Evolutionary conservation across 192 early-diverging fungal species (phyloP).

Genomic region (Thamnidium elegans): DNA sequence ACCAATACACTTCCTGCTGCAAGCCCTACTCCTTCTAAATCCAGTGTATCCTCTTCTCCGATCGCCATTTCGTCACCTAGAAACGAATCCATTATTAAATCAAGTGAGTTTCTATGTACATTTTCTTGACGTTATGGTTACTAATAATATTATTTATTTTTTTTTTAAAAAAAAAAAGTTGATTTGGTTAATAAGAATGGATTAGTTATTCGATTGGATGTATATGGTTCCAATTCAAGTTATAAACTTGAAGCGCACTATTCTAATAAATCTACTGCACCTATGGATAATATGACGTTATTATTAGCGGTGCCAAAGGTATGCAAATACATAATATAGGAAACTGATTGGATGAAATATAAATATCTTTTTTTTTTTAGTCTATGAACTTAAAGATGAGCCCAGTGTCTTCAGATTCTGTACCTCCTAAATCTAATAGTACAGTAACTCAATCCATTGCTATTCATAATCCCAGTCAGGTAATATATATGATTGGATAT

Average conservation of each 20-base stretch:
- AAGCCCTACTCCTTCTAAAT: not conserved
- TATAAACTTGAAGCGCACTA: conserved; percentile 39
- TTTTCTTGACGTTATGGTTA: too few species aligned
- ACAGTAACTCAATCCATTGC: conserved; percentile 38
- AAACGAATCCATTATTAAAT: too few species aligned
- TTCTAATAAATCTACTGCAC: conserved; percentile 42
- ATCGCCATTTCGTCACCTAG: too few species aligned
- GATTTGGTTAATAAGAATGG: conserved; percentile 41
- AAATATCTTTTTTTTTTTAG: too few species aligned
- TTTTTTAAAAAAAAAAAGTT: too few species aligned
- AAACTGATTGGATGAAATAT: too few species aligned
- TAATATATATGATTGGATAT: too few species aligned
- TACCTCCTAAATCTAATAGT: conserved; percentile 35
- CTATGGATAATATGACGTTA: conserved; percentile 40
- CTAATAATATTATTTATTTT: too few species aligned
- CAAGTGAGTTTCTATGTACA: not conserved
- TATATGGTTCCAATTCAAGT: conserved; percentile 5
- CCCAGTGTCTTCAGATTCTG: conserved; percentile 35
- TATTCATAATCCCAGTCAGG: conserved; percentile 26
- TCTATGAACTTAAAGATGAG: conserved; percentile 25
- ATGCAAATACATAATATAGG: too few species aligned
- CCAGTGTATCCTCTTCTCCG: not conserved
- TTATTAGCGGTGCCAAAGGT: conserved; percentile 46
- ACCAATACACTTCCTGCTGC: not conserved
- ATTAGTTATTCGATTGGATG: conserved; percentile 37